A percentile compares a stretch with the other conserved stretches of the same genome.
Evolutionary conservation across 345 rosid species (phyloP).

Genomic region (Camelina hispida): DNA sequence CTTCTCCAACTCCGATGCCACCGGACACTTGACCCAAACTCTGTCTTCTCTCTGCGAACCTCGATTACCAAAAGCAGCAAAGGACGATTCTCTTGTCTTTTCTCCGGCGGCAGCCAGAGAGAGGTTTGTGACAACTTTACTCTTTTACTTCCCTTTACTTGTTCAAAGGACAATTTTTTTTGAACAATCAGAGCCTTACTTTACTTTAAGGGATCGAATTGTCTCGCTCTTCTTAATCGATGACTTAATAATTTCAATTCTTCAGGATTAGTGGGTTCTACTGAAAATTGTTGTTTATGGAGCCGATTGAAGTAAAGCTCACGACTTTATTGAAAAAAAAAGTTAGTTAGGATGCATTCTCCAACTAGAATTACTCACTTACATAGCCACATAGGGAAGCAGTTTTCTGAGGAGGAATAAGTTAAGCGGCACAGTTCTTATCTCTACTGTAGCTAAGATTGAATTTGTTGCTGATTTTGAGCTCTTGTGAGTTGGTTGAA

Average conservation of each 20-base stretch:
- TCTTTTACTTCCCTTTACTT: neutral
- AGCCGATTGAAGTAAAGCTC: too few species aligned
- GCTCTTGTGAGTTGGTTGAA: neutral
- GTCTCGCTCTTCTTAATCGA: too few species aligned
- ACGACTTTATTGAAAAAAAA: neutral
- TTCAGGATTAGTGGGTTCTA: neutral
- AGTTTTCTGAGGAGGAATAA: neutral
- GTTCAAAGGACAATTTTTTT: too few species aligned
- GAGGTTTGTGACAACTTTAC: slow-evolving; percentile 50
- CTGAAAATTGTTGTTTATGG: neutral
- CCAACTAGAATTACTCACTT: neutral
- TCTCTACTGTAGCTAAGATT: neutral
- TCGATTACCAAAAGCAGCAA: slow-evolving; percentile 54
- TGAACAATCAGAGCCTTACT: neutral
- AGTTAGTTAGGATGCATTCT: neutral
- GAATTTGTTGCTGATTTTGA: neutral
- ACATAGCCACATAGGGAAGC: neutral
- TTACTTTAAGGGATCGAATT: too few species aligned
- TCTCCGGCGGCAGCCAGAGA: slow-evolving; percentile 67
- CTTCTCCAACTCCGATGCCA: slow-evolving; percentile 40
- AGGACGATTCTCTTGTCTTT: slow-evolving; percentile 68
- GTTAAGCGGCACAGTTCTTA: neutral
- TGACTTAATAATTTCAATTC: neutral
- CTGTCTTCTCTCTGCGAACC: slow-evolving; percentile 51
- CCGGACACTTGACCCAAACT: slow-evolving; percentile 39